These are phyloP conservation scores for Conticribra guillardii DNA, from an alignment of 108 stramenopile genomes.

Conservation along the genomic window DNA sequence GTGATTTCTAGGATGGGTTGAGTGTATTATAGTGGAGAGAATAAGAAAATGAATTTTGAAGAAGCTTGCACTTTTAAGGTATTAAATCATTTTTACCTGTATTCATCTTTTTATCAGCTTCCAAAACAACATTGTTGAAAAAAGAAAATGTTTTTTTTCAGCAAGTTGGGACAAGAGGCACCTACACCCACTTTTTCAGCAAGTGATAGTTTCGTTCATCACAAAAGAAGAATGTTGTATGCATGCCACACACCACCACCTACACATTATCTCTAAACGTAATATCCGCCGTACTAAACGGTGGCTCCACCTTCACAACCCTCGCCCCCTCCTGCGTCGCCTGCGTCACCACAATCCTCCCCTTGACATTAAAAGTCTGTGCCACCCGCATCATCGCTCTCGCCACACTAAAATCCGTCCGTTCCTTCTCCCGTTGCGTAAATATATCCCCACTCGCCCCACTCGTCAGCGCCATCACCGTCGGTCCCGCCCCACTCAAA, in stretches of 20 bases:
- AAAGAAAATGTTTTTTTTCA: no score
- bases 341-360: constrained; percentile 80
- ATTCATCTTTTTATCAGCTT: no score
- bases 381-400: constrained; percentile 94
- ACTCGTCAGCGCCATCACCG: constrained; percentile 96
- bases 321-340: constrained; percentile 82
- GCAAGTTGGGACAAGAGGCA: no score
- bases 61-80: no score
- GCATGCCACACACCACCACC: neutral
- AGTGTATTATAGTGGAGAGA: no score
- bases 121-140: no score
- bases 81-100: no score
- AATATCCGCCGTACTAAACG: constrained; percentile 84
- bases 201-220: no score
- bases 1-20: no score
- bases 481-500: constrained; percentile 95
- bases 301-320: constrained; percentile 84
- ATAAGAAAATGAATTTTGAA: no score
- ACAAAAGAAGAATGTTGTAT: no score
- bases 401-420: constrained; percentile 93
- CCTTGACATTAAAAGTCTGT: constrained; percentile 76
- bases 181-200: no score
- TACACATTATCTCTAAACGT: constrained; percentile 88
- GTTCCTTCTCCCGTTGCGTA: constrained; percentile 94
- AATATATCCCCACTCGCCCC: constrained; percentile 98